Base-by-base conservation (phyloP, 2,329 filamentous ascomycete species). In the Aureobasidium sp. region DNA sequence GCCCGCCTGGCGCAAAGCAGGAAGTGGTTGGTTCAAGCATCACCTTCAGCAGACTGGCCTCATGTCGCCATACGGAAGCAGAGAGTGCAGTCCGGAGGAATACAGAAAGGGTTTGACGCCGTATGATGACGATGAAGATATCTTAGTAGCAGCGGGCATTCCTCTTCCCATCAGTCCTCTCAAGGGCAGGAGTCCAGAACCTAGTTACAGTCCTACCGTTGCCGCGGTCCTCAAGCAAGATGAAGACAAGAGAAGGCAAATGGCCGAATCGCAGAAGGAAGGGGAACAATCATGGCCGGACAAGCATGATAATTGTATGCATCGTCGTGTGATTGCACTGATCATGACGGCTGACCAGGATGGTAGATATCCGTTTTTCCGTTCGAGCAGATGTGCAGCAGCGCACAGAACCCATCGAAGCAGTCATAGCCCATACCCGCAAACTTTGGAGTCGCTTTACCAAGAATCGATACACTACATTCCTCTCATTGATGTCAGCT, bases 381-480 rank as follows among this genome's bases (percentile, higher is more conserved):
- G 82, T 96, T 65, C 86, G 89, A 69, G 89, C 92, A 65, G 92
- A 96, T 78, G 89, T 95, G 34, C 89, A 93, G 70, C 92, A 96
- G 71, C 85, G 89, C 62, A 90, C 87, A 51, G 90, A 93, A 70
- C 90, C 90, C 15, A 88, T 96, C 68, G 90, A 95, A 70, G 82
- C 88, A 20, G 82, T 84, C 48, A 81, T 92, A 67, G 81, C 79
- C 59, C 87, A 85, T 64, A 67, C 91, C 63, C 84, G 84, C 66
- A 79, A 76, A 64, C 83, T 81, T 64, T 81, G 88, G 66, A 77
- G 81, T 61, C 74, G 80, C 59, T 76, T 88, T 51, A 91, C 87
- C 2, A 83, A 82, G 64, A 90, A 90, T 12, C 89, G 87, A 80
- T 78, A 82, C 39, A 90, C 86, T 57, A 78, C 89, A 10, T 71